Base-by-base conservation (phyloP, 169 alveolate genomes). In the Toxoplasma gondii region DNA sequence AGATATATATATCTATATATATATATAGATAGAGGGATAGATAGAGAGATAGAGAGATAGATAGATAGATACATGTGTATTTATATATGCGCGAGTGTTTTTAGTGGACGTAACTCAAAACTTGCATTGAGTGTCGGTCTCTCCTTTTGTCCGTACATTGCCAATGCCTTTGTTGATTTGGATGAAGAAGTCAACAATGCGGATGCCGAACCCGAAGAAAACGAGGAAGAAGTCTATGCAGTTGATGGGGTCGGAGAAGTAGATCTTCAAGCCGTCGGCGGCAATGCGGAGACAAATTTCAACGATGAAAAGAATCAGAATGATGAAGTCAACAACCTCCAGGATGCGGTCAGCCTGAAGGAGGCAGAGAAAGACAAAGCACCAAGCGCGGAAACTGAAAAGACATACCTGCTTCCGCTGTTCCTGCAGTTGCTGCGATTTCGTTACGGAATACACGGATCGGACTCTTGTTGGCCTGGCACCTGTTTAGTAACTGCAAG, bases 151-250 rank as follows among this genome's bases (percentile, higher is more conserved):
- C 17, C 88, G 44, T 39, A 81, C 88, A 53, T 81, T n/a, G 7
- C 41, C 88, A 29, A 81, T 10, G 88, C 88, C 88, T 81, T 81
- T 81, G 88, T 81, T 81, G 88, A 81, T 81, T 10, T 12, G 27
- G 7, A 81, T 9, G 19, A 81, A 81, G 49, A 12, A 36, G 88
- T 81, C 88, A 19, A 81, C 64, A 31, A 81, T 81, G 19, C 54
- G 44, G 29, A 81, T 36, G 31, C 10, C 49, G 88, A 81, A n/a
- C 34, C 88, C 88, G 34, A 39, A 81, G 88, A n/a, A 81, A 29
- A 81, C 88, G 64, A 81, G 88, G 53, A 81, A 39, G 34, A 39
- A n/a, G 53, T 81, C 88, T 44, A 81, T 81, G 58, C 41, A 12
- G 53, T 81, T 81, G 29, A 81, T 41, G 34, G 53, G 44, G 88